phyloP scores from a whole-genome alignment of 2,329 filamentous ascomycete species.

The Fusarium tjaetaba region DNA sequence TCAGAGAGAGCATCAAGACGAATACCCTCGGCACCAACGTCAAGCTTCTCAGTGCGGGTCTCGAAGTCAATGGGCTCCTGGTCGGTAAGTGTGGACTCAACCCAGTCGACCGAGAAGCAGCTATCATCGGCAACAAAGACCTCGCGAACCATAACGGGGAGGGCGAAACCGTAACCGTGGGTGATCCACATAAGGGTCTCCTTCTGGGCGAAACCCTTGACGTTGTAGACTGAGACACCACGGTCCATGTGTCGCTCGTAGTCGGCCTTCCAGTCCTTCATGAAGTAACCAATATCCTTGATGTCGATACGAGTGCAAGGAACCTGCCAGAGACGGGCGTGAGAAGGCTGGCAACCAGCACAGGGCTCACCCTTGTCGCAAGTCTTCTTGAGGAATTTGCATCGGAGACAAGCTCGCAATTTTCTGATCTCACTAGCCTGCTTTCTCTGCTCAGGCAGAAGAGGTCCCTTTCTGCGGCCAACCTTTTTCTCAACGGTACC shows the following conservation, averaged over 20 bases:
- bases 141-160: constrained; percentile 93
- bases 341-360: constrained; percentile 92
- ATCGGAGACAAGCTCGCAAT: constrained; percentile 89
- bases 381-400: constrained; percentile 99
- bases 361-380: constrained; percentile 98
- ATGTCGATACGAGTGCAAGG: constrained; percentile 98
- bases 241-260: constrained; percentile 90
- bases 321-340: constrained; percentile 95
- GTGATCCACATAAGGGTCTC: constrained; percentile 88
- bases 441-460: constrained; percentile 92
- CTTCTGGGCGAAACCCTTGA: constrained; percentile 81
- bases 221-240: constrained; percentile 91
- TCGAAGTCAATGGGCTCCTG: constrained; percentile 84
- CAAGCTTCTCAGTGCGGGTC: constrained; percentile 86
- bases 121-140: constrained; percentile 92
- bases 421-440: constrained; percentile 98
- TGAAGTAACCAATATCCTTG: constrained; percentile 98
- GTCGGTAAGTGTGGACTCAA: constrained; percentile 76
- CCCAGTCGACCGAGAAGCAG: constrained; percentile 94
- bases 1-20: constrained; percentile 83
- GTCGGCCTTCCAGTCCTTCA: constrained; percentile 99
- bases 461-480: constrained; percentile 86
- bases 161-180: constrained; percentile 92
- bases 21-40: constrained; percentile 89
- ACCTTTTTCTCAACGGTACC: constrained; percentile 87